phyloP scores from a whole-genome alignment of 2,329 filamentous ascomycete genomes.

The Colletotrichum graminicola region DNA sequence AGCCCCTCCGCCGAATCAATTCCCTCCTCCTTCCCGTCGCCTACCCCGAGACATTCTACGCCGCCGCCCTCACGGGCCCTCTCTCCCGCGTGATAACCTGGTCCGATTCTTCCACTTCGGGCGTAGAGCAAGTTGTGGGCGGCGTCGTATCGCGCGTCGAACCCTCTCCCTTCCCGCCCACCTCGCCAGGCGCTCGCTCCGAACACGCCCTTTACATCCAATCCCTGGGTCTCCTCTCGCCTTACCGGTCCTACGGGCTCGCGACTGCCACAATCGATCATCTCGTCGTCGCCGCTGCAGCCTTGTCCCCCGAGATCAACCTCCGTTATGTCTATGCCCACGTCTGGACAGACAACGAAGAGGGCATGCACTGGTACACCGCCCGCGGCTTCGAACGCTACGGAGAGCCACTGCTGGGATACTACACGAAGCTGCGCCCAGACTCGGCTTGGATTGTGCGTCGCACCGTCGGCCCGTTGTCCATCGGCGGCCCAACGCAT shows the following conservation, averaged over 20 bases:
- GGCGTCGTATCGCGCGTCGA: constrained; percentile 74
- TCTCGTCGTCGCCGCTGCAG: constrained; percentile 57
- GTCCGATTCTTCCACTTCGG: constrained; percentile 55
- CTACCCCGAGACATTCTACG: constrained; percentile 76
- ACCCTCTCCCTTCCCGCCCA: constrained; percentile 53
- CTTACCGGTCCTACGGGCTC: constrained; percentile 71
- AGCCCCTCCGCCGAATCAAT: constrained; percentile 73
- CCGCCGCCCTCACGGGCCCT: constrained; percentile 62
- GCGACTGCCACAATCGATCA: constrained; percentile 68
- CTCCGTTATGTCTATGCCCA: constrained; percentile 69
- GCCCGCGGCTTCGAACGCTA: constrained; percentile 67
- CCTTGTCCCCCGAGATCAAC: constrained; percentile 52
- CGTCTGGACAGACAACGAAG: constrained; percentile 76
- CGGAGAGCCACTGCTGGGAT: constrained; percentile 63
- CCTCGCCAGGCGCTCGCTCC: constrained; percentile 44
- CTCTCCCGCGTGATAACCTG: constrained; percentile 73
- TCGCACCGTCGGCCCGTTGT: constrained; percentile 54
- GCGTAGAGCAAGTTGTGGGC: constrained; percentile 63
- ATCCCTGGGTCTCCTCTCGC: constrained; percentile 72
- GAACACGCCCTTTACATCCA: constrained; percentile 72
- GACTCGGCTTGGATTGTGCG: constrained; percentile 72
- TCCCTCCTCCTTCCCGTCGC: constrained; percentile 72
- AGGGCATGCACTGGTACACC: constrained; percentile 73
- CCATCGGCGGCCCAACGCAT: constrained; percentile 39
- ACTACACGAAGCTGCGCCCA: constrained; percentile 73